A percentile compares a stretch with the other conserved stretches of the same genome.
Evolutionary conservation across 2,329 filamentous ascomycete species (phyloP).

Genomic region (Bisporella sp.): DNA sequence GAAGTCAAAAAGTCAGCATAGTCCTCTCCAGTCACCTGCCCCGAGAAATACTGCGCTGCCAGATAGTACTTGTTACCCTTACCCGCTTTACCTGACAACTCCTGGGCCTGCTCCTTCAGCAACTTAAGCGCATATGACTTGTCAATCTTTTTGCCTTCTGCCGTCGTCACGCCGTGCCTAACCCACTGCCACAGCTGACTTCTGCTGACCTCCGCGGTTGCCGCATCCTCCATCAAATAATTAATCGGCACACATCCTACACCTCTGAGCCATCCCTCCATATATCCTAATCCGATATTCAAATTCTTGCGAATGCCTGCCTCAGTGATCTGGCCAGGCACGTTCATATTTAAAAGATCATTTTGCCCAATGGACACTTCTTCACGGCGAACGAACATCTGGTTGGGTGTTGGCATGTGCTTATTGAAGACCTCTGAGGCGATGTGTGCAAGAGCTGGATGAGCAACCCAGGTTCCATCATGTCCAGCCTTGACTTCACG

Average conservation of each 20-base stretch:
- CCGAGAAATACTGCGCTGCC: conserved; percentile 85
- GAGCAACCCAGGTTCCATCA: conserved; percentile 94
- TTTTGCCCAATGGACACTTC: conserved; percentile 81
- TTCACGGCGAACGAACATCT: conserved; percentile 84
- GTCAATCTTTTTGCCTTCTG: conserved; percentile 86
- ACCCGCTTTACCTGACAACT: conserved; percentile 65
- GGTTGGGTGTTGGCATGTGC: conserved; percentile 97
- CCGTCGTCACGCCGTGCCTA: conserved; percentile 64
- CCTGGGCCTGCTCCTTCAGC: conserved; percentile 76
- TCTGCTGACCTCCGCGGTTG: conserved; percentile 91
- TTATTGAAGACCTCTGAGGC: conserved; percentile 93
- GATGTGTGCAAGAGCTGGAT: conserved; percentile 84
- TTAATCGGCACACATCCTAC: conserved; percentile 97
- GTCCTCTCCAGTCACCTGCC: conserved; percentile 92
- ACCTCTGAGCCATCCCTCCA: conserved; percentile 96
- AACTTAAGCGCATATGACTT: conserved; percentile 85
- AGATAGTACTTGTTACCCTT: conserved; percentile 89
- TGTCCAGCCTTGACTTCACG: conserved; percentile 92
- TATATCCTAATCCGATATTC: conserved; percentile 93
- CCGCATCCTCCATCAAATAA: conserved; percentile 96
- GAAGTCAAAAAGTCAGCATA: conserved; percentile 93
- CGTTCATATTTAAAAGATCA: conserved; percentile 96
- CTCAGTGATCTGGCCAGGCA: conserved; percentile 86
- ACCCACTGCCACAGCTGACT: conserved; percentile 97
- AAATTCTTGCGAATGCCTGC: conserved; percentile 96